Evolutionary conservation across 176 grass and related monocot genomes (phyloP).

Genomic region (Rhipidocladum racemiflorum): DNA sequence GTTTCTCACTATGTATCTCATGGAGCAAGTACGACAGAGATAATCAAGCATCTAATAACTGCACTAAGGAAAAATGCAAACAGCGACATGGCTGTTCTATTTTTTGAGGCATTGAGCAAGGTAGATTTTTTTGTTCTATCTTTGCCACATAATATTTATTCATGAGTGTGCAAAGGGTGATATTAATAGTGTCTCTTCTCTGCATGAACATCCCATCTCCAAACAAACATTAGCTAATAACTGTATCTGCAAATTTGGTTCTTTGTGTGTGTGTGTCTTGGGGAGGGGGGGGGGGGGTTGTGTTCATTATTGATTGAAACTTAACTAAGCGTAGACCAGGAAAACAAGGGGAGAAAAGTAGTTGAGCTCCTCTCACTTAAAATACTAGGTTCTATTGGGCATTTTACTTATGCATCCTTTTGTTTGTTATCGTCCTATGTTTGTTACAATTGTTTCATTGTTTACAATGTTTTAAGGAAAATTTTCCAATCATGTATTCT

Average conservation of each 20-base stretch:
- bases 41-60: conserved; percentile 87
- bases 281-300: too few species aligned
- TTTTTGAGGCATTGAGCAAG: conserved; percentile 82
- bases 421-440: neutral
- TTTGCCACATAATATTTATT: conserved; percentile 12
- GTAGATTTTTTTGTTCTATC: conserved; percentile 46
- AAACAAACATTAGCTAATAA: conserved; percentile 2
- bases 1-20: conserved; percentile 89
- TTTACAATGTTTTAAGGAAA: neutral
- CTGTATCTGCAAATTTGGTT: neutral
- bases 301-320: neutral
- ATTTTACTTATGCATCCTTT: neutral
- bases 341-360: neutral
- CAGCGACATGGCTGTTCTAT: conserved; percentile 57
- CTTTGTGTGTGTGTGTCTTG: too few species aligned
- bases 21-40: conserved; percentile 71
- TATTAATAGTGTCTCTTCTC: conserved; percentile 7
- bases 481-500: too few species aligned
- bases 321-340: neutral
- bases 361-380: neutral
- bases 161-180: neutral
- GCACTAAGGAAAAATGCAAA: conserved; percentile 67
- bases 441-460: neutral
- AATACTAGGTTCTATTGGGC: neutral
- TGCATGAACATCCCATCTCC: neutral